Base-by-base conservation (phyloP, 2,329 filamentous ascomycete species). In the Hypoxylon sp. region DNA sequence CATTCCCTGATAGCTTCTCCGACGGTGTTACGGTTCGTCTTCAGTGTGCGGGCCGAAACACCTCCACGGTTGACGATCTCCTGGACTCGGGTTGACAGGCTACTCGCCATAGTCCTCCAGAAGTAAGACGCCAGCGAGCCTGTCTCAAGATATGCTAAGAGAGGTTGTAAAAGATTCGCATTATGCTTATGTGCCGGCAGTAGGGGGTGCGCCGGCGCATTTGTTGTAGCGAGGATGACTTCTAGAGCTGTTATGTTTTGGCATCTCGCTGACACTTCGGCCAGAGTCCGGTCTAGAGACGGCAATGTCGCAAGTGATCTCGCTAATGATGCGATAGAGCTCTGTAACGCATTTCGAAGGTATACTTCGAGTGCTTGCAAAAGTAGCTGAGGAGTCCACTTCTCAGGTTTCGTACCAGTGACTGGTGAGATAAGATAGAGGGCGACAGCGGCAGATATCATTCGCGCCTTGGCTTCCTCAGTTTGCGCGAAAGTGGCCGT, bases 181-280 rank as follows among this genome's bases (percentile, higher is more conserved):
- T 82, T 78, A 63, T 71, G 66, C 37, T 73, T 51, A 13, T 73
- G 61, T 3, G 72, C 67, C 3, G 82, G 79, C 2, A 95, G 78
- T 0, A 93, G 82, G 0, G 93, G 91, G 74, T 97, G 93, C 0
- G 79, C 47, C 0, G 94, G 92, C 0, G 91, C 84, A 71, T 89
- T 91, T 2, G 88, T 90, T 3, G 84, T 83, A 54, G 89, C 88
- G 5, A 98, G 88, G 1, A 98, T 87, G 1, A 90, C 84, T 81
- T 97, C 94, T 2, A 98, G 83, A 0, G 94, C 93, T n/a, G 97
- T 90, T 42, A 98, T 89, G 76, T 97, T 97, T 78, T 97, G 94
- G 77, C 95, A 98, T 50, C 93, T 87, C 4, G 91, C 89, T 5
- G 92, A 92, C 22, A 97, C 89, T 75, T 98, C 96, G 14, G 88